Evolutionary conservation across 2,329 filamentous ascomycete species (phyloP), one percentile per base, ranked within the genome.

Genomic region (Colletotrichum sojae): DNA sequence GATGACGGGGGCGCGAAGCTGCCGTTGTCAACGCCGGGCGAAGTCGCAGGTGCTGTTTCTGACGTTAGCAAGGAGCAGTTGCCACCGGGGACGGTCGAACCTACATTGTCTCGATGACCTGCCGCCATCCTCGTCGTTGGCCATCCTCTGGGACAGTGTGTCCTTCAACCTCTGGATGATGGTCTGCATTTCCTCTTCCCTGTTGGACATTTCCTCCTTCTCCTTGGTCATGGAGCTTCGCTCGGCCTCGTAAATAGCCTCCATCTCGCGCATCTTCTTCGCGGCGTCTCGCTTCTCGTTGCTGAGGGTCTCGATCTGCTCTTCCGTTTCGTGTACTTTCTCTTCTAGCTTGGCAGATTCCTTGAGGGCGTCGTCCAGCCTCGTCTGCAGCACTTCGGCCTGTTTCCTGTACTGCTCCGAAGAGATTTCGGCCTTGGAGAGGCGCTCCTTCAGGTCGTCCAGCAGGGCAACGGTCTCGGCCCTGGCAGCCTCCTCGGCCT

Each of bases 131-230:
- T 91, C 89, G 18, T 88, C 84, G 55, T 83, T 82, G 52, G 76
- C 79, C 75, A 91, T 91, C 78, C 92, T 90, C 81, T 95, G 92
- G 59, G 93, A 91, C 74, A 98, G 84, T 57, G 90, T 92, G 78
- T 98, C 95, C 85, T 98, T 98, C 74, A 99, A 84, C 63, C 95
- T 88, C 82, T 97, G 94, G 76, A 98, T 96, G 63, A 95, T 92
- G 67, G 89, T 86, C 80, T 97, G 94, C 88, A 98, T 91, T 79
- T 97, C 94, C 77, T 97, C 94, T 78, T 98, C 94, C 66, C 91
- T 88, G 74, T 91, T 92, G 63, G 88, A 86, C 81, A 95, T 92
- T 74, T 97, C 94, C 73, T 98, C 95, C 83, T 97, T 96, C 80
- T 98, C 95, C 81, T 95, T 94, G 76, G 94, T 90, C 82, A 95